These are phyloP conservation scores for Ampelocalamus luodianensis DNA, from an alignment of 176 grass and related monocot genomes.

Conservation along the genomic window DNA sequence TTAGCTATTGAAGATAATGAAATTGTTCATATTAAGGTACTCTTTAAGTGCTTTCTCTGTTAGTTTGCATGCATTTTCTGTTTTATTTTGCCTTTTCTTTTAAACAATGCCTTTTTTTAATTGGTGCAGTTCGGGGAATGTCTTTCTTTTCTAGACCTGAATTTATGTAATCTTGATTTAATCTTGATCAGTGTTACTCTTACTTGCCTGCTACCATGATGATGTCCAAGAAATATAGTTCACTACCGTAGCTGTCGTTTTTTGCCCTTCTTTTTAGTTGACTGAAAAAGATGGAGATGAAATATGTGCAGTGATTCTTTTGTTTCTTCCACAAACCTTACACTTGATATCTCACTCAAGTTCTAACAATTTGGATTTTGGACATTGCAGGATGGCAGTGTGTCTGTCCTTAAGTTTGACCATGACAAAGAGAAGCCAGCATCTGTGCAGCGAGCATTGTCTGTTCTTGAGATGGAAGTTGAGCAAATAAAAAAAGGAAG, in stretches of 20 bases:
- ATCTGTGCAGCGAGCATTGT: constrained; percentile 86
- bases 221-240: neutral
- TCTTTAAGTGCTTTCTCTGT: neutral
- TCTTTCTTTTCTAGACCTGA: neutral
- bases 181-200: neutral
- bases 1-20: constrained; percentile 87
- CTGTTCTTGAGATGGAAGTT: constrained; percentile 95
- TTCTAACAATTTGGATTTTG: constrained; percentile 16
- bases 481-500: constrained; percentile 97
- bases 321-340: neutral
- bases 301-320: neutral
- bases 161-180: neutral
- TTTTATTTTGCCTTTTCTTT: neutral
- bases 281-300: neutral
- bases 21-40: constrained; percentile 74
- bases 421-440: constrained; percentile 83
- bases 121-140: neutral
- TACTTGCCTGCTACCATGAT: neutral
- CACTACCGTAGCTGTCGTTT: neutral
- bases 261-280: neutral
- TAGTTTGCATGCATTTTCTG: constrained; percentile 21
- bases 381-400: constrained; percentile 72
- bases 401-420: constrained; percentile 87
- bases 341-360: neutral
- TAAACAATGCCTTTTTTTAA: constrained; percentile 12